phyloP scores from a whole-genome alignment of 345 rosid species.

The Lepidium aucheri region DNA sequence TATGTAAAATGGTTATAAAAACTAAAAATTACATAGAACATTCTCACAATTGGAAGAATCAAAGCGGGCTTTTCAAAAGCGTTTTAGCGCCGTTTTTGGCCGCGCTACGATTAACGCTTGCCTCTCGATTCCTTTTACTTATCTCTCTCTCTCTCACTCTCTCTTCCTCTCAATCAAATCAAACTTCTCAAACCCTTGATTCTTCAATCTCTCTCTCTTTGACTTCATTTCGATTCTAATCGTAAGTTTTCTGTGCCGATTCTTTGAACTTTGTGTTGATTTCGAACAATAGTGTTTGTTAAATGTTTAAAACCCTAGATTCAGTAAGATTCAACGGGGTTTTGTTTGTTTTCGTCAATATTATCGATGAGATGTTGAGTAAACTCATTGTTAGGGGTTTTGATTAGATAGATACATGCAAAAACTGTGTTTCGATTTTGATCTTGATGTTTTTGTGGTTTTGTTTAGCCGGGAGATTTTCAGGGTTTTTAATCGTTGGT shows the following conservation, averaged over 20 bases:
- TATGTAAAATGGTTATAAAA: too few relatives aligned
- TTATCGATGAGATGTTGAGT: not conserved
- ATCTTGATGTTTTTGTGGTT: too few relatives aligned
- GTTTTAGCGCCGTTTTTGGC: conserved; percentile 5
- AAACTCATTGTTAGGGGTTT: not conserved
- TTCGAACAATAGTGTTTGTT: not conserved
- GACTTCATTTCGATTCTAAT: not conserved
- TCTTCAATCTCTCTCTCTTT: not conserved
- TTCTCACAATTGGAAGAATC: too few relatives aligned
- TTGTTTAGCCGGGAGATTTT: too few relatives aligned
- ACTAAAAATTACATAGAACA: too few relatives aligned
- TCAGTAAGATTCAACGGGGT: not conserved
- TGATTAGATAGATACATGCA: not conserved
- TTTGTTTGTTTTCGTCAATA: not conserved
- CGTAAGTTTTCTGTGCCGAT: not conserved
- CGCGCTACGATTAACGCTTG: not conserved
- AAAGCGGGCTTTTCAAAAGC: too few relatives aligned
- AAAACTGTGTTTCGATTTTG: too few relatives aligned
- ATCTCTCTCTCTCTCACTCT: not conserved
- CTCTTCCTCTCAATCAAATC: not conserved
- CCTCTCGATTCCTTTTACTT: not conserved
- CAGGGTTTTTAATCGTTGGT: too few relatives aligned
- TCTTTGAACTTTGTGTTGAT: not conserved
- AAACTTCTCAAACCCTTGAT: too few relatives aligned
- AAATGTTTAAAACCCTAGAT: not conserved